phyloP scores from a whole-genome alignment of 495 filamentous ascomycete genomes.

The Hypoxylon fuscum region DNA sequence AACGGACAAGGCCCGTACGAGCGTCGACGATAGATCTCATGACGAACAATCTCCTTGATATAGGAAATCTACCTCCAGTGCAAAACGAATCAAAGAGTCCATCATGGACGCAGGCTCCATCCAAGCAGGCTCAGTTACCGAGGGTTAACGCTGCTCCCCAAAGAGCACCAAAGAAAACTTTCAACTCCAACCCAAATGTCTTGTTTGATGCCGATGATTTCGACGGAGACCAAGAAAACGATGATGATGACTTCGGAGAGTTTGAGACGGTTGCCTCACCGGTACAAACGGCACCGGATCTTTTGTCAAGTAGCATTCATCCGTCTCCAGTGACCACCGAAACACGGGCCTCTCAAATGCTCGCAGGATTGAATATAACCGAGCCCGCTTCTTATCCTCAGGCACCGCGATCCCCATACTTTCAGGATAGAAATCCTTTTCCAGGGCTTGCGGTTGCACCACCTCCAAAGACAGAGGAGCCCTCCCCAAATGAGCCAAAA shows the following conservation, averaged over 20 bases:
- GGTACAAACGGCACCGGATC: conserved; percentile 18
- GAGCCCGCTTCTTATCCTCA: conserved; percentile 51
- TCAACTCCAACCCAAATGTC: conserved; percentile 51
- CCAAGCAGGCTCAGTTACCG: conserved; percentile 14
- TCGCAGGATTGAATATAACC: conserved; percentile 33
- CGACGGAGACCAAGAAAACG: conserved; percentile 45
- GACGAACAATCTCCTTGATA: conserved; percentile 53
- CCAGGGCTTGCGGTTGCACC: conserved; percentile 55
- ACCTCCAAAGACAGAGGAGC: conserved; percentile 43
- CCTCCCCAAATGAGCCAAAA: conserved; percentile 35
- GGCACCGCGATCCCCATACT: conserved; percentile 61
- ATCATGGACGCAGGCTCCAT: conserved; percentile 2
- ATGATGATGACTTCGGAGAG: conserved; percentile 61
- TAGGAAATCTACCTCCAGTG: conserved; percentile 30
- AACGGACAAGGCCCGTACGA: conserved; percentile 45
- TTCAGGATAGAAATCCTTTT: conserved; percentile 59
- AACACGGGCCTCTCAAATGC: conserved; percentile 42
- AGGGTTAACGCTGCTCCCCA: conserved; percentile 3
- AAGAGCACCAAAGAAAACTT: conserved; percentile 5
- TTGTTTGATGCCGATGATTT: conserved; percentile 62
- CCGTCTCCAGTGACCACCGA: conserved; percentile 25
- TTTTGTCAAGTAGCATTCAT: conserved; percentile 22
- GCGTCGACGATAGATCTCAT: conserved; percentile 56
- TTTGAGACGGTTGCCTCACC: conserved; percentile 53
- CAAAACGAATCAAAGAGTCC: conserved; percentile 6